Percentiles rank a stretch among this genome's conserved stretches.
Evolutionary conservation across 352 stramenopile species (phyloP).

Genomic region (Phytophthora vignae): DNA sequence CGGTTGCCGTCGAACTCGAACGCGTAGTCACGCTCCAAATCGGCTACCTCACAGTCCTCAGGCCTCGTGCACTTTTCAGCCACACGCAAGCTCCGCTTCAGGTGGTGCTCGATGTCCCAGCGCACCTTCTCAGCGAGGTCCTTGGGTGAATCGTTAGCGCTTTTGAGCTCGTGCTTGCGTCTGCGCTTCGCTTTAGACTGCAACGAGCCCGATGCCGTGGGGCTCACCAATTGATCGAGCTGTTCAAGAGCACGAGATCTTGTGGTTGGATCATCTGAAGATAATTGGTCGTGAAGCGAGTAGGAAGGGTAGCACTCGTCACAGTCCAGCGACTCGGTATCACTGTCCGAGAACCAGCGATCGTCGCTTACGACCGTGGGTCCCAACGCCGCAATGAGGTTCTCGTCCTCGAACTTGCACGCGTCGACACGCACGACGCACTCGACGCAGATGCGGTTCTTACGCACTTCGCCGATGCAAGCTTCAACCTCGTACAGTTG

Average conservation of each 20-base stretch:
- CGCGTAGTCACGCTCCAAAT: conserved; percentile 50
- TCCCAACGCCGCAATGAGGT: conserved; percentile 51
- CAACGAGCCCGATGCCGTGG: conserved; percentile 3
- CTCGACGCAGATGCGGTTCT: conserved; percentile 54
- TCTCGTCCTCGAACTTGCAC: conserved; percentile 61
- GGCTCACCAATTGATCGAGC: conserved; percentile 45
- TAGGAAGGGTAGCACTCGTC: conserved; percentile 8
- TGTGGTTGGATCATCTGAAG: conserved; percentile 41
- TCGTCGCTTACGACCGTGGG: conserved; percentile 50
- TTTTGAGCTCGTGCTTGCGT: conserved; percentile 19
- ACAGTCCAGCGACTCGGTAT: conserved; percentile 24
- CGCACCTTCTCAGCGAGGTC: conserved; percentile 45
- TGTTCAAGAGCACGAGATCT: conserved; percentile 46
- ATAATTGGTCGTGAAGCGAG: conserved; percentile 34
- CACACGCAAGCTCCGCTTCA: conserved; percentile 42
- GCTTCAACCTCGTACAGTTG: conserved; percentile 57
- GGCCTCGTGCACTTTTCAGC: conserved; percentile 34
- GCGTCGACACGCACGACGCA: conserved; percentile 59
- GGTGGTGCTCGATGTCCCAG: conserved; percentile 45
- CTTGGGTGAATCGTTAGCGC: conserved; percentile 7
- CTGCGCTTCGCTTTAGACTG: conserved; percentile 16
- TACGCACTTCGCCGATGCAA: conserved; percentile 45
- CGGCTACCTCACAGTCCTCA: conserved; percentile 31
- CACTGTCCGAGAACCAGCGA: conserved; percentile 39
- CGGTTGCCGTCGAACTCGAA: conserved; percentile 45